phyloP scores from a whole-genome alignment of 768 basidiomycete genomes.

The Mycena chlorophos region DNA sequence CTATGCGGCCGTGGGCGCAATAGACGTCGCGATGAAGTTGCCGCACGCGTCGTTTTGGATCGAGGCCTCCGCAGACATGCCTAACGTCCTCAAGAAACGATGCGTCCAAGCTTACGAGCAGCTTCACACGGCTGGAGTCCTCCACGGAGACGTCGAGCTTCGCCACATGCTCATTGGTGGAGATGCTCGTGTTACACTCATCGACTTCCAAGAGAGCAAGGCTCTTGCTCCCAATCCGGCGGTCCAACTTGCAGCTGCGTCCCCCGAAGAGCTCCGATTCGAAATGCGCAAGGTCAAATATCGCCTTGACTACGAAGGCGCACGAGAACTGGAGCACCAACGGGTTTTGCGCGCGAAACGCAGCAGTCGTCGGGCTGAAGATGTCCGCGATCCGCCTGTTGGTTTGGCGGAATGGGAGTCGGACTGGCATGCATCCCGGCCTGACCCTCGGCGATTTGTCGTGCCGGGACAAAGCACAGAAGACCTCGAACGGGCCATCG shows the following conservation, averaged over 20 bases:
- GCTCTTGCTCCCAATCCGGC: constrained; percentile 26
- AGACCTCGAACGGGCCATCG: constrained; percentile 13
- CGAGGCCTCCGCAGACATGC: constrained; percentile 60
- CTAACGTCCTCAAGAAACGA: constrained; percentile 49
- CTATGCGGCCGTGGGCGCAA: constrained; percentile 37
- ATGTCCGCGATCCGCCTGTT: constrained; percentile 73
- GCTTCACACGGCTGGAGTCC: constrained; percentile 48
- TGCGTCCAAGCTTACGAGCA: constrained; percentile 52
- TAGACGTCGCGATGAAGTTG: constrained; percentile 50
- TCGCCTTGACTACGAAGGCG: constrained; percentile 45
- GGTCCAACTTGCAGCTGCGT: constrained; percentile 39
- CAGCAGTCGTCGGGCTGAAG: constrained; percentile 18
- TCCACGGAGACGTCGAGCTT: constrained; percentile 49
- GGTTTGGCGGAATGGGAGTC: constrained; percentile 50
- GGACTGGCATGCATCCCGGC: constrained; percentile 34
- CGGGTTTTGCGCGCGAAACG: constrained; percentile 14
- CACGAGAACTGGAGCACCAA: constrained; percentile 22
- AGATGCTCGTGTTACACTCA: constrained; percentile 52
- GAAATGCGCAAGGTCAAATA: constrained; percentile 61
- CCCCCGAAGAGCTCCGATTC: constrained; percentile 41
- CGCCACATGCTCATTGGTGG: constrained; percentile 57
- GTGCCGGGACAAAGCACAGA: constrained; percentile 20
- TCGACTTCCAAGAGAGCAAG: constrained; percentile 51
- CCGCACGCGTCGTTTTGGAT: constrained; percentile 64
- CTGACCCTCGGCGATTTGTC: constrained; percentile 14